phyloP scores from a whole-genome alignment of 1,284 basidiomycete species.

The Ganoderma sp. region DNA sequence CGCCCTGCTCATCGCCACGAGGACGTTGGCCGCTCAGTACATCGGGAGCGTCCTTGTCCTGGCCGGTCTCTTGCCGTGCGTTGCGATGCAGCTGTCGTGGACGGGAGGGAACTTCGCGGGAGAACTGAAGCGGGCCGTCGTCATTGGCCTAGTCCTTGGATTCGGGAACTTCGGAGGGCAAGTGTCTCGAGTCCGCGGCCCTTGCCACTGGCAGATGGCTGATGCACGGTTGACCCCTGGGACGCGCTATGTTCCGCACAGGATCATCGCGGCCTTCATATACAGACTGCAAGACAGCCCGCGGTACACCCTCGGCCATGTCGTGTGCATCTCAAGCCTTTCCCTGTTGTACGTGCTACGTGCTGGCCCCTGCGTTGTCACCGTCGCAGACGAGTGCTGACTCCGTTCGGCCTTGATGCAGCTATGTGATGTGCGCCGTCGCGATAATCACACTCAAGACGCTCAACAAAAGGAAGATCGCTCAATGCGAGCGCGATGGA shows the following conservation, averaged over 20 bases:
- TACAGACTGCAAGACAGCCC: slow-evolving; percentile 29
- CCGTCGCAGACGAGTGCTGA: background rate
- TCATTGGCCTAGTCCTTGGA: slow-evolving; percentile 68
- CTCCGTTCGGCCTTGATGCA: background rate
- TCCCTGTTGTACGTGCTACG: slow-evolving; percentile 14
- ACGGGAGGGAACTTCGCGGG: slow-evolving; percentile 71
- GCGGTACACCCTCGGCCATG: slow-evolving; percentile 27
- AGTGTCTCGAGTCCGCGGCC: background rate
- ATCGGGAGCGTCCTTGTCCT: slow-evolving; percentile 64
- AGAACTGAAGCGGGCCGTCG: slow-evolving; percentile 71
- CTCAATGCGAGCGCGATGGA: slow-evolving; percentile 21
- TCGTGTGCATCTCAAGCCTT: slow-evolving; percentile 19
- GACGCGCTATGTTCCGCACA: background rate
- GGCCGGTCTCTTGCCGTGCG: slow-evolving; percentile 65
- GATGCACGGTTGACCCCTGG: background rate
- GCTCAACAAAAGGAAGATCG: slow-evolving; percentile 21
- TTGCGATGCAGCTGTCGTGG: slow-evolving; percentile 66
- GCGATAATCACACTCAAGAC: slow-evolving; percentile 21
- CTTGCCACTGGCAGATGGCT: background rate
- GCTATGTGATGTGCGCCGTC: slow-evolving; percentile 12
- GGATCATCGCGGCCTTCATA: slow-evolving; percentile 30
- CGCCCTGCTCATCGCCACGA: slow-evolving; percentile 59
- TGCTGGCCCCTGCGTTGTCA: background rate
- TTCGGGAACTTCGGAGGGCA: slow-evolving; percentile 64
- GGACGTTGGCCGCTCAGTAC: slow-evolving; percentile 58